These are phyloP conservation scores for Artemisia argyi DNA, from an alignment of 129 eudicot species.

Conservation along the genomic window DNA sequence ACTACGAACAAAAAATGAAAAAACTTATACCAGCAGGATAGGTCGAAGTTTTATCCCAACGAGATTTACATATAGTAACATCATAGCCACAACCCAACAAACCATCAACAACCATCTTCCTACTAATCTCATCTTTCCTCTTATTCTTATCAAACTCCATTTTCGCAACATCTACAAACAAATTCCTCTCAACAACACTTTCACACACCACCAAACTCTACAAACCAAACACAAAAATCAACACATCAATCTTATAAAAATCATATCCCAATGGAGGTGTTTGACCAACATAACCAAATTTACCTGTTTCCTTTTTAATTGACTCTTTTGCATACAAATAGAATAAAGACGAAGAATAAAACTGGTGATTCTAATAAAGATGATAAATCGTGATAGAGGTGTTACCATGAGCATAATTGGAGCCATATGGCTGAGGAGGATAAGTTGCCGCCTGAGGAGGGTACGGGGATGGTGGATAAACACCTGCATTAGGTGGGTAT, in stretches of 20 bases:
- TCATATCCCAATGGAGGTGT: neutral
- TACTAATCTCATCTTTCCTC: too few relatives aligned
- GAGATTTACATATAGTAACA: conserved; percentile 76
- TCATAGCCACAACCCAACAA: conserved; percentile 54
- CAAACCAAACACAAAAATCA: neutral
- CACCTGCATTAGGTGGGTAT: too few relatives aligned
- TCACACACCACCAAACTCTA: conserved; percentile 72
- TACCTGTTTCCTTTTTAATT: too few relatives aligned
- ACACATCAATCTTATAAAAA: neutral
- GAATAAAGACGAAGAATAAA: too few relatives aligned
- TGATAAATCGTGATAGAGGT: too few relatives aligned
- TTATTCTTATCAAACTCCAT: conserved; percentile 52
- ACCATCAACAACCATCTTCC: conserved; percentile 49
- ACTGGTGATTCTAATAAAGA: too few relatives aligned
- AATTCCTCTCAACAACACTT: conserved; percentile 52
- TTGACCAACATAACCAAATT: too few relatives aligned
- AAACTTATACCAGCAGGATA: conserved; percentile 62
- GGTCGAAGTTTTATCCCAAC: conserved; percentile 73
- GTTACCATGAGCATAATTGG: too few relatives aligned
- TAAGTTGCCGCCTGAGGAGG: too few relatives aligned
- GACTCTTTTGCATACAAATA: too few relatives aligned
- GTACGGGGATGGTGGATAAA: too few relatives aligned
- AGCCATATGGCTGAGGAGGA: too few relatives aligned
- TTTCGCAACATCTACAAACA: conserved; percentile 62
- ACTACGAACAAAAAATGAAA: neutral